Conservation (phyloP, 306 rosid species). For the Fragaria nilgerrensis region DNA sequence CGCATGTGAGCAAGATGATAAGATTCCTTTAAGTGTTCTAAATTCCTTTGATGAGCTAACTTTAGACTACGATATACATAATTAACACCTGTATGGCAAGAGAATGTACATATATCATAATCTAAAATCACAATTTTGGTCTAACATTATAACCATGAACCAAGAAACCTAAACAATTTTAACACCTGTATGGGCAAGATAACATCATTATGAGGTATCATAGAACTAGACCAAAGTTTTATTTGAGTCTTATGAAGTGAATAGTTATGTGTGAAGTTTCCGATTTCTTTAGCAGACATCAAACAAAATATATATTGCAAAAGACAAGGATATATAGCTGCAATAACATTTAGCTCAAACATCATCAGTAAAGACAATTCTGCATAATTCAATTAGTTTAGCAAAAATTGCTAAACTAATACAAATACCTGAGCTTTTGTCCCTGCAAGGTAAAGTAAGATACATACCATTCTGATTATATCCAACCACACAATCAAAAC, state of each 20-base stretch:
- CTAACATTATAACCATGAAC: neutral
- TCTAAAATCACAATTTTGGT: neutral
- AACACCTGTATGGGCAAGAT: neutral
- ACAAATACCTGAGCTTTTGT: too few relatives aligned
- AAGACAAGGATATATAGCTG: neutral
- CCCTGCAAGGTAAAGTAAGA: too few relatives aligned
- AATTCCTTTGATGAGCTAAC: neutral
- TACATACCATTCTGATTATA: too few relatives aligned
- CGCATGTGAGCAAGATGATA: conserved; percentile 1
- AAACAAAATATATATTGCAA: neutral
- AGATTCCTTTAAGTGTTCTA: neutral
- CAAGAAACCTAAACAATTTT: neutral
- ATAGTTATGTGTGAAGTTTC: neutral
- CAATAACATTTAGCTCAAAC: neutral
- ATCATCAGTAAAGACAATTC: neutral
- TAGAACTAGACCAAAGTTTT: neutral
- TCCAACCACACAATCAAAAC: too few relatives aligned
- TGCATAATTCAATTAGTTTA: too few relatives aligned
- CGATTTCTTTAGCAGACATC: neutral
- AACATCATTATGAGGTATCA: neutral
- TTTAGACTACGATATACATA: neutral
- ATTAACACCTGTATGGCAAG: neutral
- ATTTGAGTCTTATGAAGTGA: neutral
- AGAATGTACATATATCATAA: neutral
- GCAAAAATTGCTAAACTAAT: too few relatives aligned